These are phyloP conservation scores for Smittium culicis DNA, from an alignment of 371 early-diverging fungal genomes.

Conservation along the genomic window DNA sequence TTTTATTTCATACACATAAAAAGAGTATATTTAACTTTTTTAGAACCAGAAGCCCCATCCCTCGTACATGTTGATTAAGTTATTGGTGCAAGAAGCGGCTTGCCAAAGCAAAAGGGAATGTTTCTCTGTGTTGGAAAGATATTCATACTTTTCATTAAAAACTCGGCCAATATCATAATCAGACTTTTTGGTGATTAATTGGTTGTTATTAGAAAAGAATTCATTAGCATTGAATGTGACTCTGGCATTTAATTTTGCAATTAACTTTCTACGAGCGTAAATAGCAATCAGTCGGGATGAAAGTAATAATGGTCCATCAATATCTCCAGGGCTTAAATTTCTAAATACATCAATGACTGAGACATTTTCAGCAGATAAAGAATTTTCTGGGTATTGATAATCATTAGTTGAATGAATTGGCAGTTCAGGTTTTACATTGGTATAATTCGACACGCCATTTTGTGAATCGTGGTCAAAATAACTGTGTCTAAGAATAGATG, in stretches of 20 bases:
- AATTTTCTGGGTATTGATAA: no score
- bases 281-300: background rate
- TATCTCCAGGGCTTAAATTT: background rate
- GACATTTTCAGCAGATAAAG: no score
- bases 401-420: no score
- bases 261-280: background rate
- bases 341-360: background rate
- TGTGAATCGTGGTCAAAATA: no score
- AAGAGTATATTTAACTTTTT: no score
- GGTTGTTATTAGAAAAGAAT: background rate
- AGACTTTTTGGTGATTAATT: background rate
- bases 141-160: background rate
- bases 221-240: background rate
- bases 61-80: constrained; percentile 7
- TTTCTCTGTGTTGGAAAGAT: background rate
- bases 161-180: background rate
- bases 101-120: background rate
- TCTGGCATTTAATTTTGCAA: background rate
- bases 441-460: no score
- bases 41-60: constrained; percentile 10
- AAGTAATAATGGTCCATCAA: background rate
- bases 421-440: no score
- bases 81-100: background rate
- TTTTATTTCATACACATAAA: no score
- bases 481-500: no score